A percentile compares a stretch with the other conserved stretches of the same genome.
phyloP scores from a whole-genome alignment of 768 basidiomycete species.

The Boletus reticulatus region DNA sequence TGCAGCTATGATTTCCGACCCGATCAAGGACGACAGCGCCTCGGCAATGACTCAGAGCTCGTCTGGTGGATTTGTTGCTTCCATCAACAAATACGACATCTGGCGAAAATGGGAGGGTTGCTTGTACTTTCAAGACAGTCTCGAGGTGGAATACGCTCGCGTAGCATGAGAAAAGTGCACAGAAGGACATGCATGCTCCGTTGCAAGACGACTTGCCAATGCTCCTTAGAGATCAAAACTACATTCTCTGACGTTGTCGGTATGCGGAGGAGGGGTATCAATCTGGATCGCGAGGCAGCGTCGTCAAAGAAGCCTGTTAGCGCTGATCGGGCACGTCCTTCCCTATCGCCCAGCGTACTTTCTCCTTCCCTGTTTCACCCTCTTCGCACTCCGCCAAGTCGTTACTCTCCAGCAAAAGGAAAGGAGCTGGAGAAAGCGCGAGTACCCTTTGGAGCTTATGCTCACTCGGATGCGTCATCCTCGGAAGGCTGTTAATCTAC shows the following conservation, averaged over 20 bases:
- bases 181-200: constrained; percentile 54
- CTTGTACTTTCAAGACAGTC: constrained; percentile 65
- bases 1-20: constrained; percentile 61
- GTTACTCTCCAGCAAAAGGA: constrained; percentile 9
- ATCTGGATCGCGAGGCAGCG: constrained; percentile 46
- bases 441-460: not conserved
- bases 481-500: constrained; percentile 17
- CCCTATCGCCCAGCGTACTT: constrained; percentile 53
- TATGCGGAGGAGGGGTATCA: constrained; percentile 71
- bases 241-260: constrained; percentile 75
- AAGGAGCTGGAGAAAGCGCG: constrained; percentile 7
- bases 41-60: constrained; percentile 17
- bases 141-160: constrained; percentile 63
- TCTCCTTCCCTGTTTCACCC: constrained; percentile 49
- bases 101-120: constrained; percentile 87
- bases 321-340: constrained; percentile 35
- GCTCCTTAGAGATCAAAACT: constrained; percentile 62
- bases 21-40: constrained; percentile 39
- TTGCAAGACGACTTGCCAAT: constrained; percentile 61
- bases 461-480: constrained; percentile 26
- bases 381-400: constrained; percentile 8
- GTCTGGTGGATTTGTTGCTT: constrained; percentile 38
- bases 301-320: constrained; percentile 14
- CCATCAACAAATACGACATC: constrained; percentile 58
- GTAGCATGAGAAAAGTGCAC: constrained; percentile 65